Evolutionary conservation across 768 basidiomycete genomes (phyloP).

Genomic region (Dioszegia crocea): DNA sequence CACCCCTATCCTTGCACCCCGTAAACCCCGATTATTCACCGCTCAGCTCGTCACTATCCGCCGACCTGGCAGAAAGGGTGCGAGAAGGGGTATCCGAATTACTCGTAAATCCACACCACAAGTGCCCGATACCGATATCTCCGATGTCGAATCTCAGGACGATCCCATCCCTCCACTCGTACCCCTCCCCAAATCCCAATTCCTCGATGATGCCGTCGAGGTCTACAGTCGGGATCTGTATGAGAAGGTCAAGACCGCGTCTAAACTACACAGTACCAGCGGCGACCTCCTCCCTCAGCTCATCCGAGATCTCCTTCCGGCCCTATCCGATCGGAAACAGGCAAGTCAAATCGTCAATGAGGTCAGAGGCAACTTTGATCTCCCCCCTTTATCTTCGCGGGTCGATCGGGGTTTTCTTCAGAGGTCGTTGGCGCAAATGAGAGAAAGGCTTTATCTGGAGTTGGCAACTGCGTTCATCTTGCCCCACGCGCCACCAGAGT

Average conservation of each 20-base stretch:
- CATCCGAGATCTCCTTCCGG: slow-evolving; percentile 26
- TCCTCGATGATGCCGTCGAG: slow-evolving; percentile 12
- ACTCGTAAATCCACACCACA: neutral
- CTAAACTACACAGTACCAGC: slow-evolving; percentile 18
- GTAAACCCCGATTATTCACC: neutral
- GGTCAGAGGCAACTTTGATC: slow-evolving; percentile 21
- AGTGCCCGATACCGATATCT: neutral
- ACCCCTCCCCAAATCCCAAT: slow-evolving; percentile 2
- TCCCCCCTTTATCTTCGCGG: slow-evolving; percentile 9
- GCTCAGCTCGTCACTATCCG: slow-evolving; percentile 3
- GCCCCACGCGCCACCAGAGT: slow-evolving; percentile 16
- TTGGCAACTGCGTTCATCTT: slow-evolving; percentile 23
- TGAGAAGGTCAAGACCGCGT: slow-evolving; percentile 13
- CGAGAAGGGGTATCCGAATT: neutral
- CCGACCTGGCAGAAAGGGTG: neutral
- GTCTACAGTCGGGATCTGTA: slow-evolving; percentile 7
- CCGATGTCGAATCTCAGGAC: neutral
- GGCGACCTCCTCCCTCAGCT: slow-evolving; percentile 23
- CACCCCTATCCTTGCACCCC: neutral
- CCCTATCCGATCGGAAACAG: slow-evolving; percentile 12
- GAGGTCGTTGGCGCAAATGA: slow-evolving; percentile 25
- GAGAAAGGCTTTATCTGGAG: slow-evolving; percentile 24
- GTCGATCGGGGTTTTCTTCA: slow-evolving; percentile 21
- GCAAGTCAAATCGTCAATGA: slow-evolving; percentile 26
- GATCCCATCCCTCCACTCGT: neutral